Conservation (phyloP, 2,329 filamentous ascomycete species). For the Sporothrix pallida region DNA sequence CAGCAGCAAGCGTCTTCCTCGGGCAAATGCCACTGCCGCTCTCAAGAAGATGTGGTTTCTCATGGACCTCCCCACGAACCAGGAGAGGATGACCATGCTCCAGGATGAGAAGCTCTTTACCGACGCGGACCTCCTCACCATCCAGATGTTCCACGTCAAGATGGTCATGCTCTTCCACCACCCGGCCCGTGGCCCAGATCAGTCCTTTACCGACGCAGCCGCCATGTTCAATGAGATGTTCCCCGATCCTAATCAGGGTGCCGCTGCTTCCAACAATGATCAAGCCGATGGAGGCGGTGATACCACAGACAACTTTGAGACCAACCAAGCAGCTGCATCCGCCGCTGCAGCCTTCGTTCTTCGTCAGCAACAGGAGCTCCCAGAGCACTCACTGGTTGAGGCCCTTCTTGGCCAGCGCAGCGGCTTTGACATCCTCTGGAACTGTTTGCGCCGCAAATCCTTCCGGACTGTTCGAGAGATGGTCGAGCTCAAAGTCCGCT, state of each 20-base stretch:
- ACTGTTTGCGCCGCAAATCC: conserved; percentile 63
- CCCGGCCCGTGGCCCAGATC: conserved; percentile 61
- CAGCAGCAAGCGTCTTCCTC: conserved; percentile 62
- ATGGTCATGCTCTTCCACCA: conserved; percentile 72
- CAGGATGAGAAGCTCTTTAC: conserved; percentile 59
- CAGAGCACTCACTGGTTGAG: conserved; percentile 51
- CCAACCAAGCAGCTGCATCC: background rate
- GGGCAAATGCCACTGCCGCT: conserved; percentile 40
- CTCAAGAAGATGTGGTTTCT: conserved; percentile 74
- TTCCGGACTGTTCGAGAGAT: conserved; percentile 57
- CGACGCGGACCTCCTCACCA: conserved; percentile 64
- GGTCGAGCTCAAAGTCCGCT: conserved; percentile 62
- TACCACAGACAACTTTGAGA: background rate
- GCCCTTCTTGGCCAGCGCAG: conserved; percentile 65
- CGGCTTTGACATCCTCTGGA: conserved; percentile 60
- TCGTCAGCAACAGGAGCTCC: background rate
- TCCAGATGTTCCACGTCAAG: conserved; percentile 72
- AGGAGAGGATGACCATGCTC: conserved; percentile 60
- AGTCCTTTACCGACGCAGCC: conserved; percentile 41
- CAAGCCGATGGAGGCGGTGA: background rate
- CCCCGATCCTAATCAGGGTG: background rate
- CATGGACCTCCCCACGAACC: conserved; percentile 68
- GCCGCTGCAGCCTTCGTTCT: background rate
- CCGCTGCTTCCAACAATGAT: background rate
- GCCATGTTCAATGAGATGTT: background rate